These are phyloP conservation scores for Dalbergia cochinchinensis DNA, from an alignment of 306 rosid species.

Conservation along the genomic window DNA sequence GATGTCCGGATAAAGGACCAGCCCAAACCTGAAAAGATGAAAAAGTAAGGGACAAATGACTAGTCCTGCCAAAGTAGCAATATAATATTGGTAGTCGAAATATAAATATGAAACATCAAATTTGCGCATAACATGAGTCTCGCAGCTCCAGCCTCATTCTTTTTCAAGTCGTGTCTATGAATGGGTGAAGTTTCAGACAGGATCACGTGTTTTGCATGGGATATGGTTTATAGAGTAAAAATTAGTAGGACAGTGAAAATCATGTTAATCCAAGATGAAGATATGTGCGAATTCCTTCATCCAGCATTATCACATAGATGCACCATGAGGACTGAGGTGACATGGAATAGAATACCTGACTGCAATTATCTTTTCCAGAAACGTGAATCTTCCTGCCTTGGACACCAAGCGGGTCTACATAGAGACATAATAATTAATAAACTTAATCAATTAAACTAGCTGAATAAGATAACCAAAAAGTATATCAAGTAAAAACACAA, in stretches of 20 bases:
- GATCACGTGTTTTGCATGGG: background rate
- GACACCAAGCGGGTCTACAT: slow-evolving; percentile 85
- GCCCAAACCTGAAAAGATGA: slow-evolving; percentile 82
- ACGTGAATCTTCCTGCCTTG: slow-evolving; percentile 87
- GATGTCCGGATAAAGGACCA: slow-evolving; percentile 83
- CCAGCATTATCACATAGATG: slow-evolving; percentile 27
- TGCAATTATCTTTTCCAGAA: slow-evolving; percentile 71
- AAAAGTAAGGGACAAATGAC: background rate
- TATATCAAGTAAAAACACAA: slow-evolving; percentile 7
- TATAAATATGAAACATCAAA: slow-evolving; percentile 18
- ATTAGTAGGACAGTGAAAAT: slow-evolving; percentile 35
- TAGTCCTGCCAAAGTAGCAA: slow-evolving; percentile 15
- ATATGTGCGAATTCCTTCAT: slow-evolving; percentile 3
- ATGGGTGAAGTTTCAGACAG: slow-evolving; percentile 2
- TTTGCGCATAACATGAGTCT: slow-evolving; percentile 9
- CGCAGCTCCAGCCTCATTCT: slow-evolving; percentile 4
- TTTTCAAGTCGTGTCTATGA: background rate
- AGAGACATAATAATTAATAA: slow-evolving; percentile 37
- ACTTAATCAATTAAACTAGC: slow-evolving; percentile 21
- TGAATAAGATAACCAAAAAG: slow-evolving; percentile 18
- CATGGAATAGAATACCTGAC: slow-evolving; percentile 65
- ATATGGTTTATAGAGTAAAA: slow-evolving; percentile 3
- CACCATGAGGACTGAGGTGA: slow-evolving; percentile 25
- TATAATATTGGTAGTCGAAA: slow-evolving; percentile 5
- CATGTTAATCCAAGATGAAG: slow-evolving; percentile 28